Conservation (phyloP, 208 protist species). For the Trypanosoma conorhini region DNA sequence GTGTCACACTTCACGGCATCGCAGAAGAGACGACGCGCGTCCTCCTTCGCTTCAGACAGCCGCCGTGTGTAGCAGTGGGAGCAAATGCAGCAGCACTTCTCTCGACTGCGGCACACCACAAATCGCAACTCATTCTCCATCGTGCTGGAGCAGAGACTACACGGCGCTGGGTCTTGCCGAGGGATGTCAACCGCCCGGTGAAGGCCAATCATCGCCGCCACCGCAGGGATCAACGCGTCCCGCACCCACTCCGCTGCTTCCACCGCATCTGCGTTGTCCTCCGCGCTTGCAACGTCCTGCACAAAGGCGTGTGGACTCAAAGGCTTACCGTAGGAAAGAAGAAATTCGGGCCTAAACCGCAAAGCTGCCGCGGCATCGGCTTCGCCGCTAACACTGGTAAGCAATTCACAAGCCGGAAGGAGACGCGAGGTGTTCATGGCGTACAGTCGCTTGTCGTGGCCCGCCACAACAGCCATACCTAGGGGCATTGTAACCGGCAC, state of each 20-base stretch:
- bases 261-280: conserved; percentile 27
- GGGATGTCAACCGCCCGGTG: conserved; percentile 29
- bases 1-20: conserved; percentile 64
- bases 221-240: conserved; percentile 47
- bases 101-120: conserved; percentile 53
- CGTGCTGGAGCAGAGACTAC: conserved; percentile 43
- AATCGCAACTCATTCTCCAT: conserved; percentile 85
- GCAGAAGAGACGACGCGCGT: conserved; percentile 27
- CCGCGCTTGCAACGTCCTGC: conserved; percentile 16
- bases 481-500: conserved; percentile 17
- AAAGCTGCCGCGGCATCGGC: not conserved
- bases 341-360: conserved; percentile 52
- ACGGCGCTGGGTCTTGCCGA: conserved; percentile 34
- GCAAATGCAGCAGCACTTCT: conserved; percentile 74
- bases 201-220: conserved; percentile 66
- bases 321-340: conserved; percentile 32
- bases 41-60: conserved; percentile 18
- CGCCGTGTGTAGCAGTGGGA: conserved; percentile 67
- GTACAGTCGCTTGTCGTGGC: conserved; percentile 72
- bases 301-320: conserved; percentile 51
- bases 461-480: conserved; percentile 40
- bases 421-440: conserved; percentile 47
- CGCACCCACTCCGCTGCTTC: conserved; percentile 44
- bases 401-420: conserved; percentile 47
- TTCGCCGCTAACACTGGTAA: not conserved